Base-by-base conservation (phyloP, 768 basidiomycete species). In the Termitomyces sp. region DNA sequence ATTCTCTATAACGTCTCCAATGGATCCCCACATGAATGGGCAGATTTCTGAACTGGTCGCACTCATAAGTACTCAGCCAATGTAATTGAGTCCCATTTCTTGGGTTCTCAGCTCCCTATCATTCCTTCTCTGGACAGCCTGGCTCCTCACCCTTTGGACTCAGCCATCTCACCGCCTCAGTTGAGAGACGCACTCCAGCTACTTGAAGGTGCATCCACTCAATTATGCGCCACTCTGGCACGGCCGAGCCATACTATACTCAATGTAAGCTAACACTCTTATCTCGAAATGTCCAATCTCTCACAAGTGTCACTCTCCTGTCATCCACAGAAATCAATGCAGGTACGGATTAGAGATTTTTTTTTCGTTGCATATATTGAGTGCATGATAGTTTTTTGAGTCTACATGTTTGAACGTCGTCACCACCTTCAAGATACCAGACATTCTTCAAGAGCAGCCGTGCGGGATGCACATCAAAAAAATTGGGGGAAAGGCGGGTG, bases 131-230 rank as follows among this genome's bases (percentile, higher is more conserved):
- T 67, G 28, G 58, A 66, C 28, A 65, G 64, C 17, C 58, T 58
- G 2, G 22, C 37, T 22, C 53, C 62, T 1, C 65, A 67, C 54
- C 64, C 64, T 2, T 54, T 68, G 2, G 66, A 67, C 53, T 49
- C 57, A 11, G 43, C 57, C 15, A 19, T 63, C 14, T 62, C 54
- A 6, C 24, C 58, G 1, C 59, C 60, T 11, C 55, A 64, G 21
- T 43, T 65, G 53, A 58, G 57, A 51, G 54, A 64, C 22, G 64
- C 68, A 5, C 55, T 65, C 21, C 66, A 65, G 48, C 51, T 60
- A 17, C 57, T 69, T n/a, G 64, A 67, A 48, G 68, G 62, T 30
- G 68, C 68, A 21, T 69, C 63, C 41, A 62, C 66, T 0, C 68
- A 69, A 45, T 53, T 69, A 6, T 60, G 55, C 14, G 62, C 66